A percentile compares a stretch with the other conserved stretches of the same genome.
Conservation (phyloP, 192 early-diverging fungal species). For the Geranomyces variabilis region DNA sequence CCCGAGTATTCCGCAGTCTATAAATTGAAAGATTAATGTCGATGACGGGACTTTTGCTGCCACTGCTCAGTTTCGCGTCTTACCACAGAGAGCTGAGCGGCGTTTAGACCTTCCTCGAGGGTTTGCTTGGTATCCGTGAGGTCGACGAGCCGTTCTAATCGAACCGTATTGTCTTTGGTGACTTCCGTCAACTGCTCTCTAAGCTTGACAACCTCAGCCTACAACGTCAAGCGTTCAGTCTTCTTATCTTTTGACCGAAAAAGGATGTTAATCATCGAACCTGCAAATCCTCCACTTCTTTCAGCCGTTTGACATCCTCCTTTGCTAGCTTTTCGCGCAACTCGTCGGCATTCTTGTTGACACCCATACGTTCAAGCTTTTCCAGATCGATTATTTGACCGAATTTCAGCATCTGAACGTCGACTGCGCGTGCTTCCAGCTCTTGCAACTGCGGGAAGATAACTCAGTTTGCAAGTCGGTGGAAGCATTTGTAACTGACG, state of each 20-base stretch:
- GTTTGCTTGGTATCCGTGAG: conserved; percentile 49
- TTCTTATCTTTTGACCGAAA: no score
- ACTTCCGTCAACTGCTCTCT: conserved; percentile 52
- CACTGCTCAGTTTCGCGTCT: conserved; percentile 8
- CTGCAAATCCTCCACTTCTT: conserved; percentile 50
- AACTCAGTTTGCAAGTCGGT: background rate
- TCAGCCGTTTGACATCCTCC: conserved; percentile 54
- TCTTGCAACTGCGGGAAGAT: conserved; percentile 46
- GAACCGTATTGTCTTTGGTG: conserved; percentile 54
- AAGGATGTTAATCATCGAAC: conserved; percentile 35
- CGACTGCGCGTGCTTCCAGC: conserved; percentile 49
- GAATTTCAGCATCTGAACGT: conserved; percentile 73
- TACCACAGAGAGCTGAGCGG: conserved; percentile 56
- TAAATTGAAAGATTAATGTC: background rate
- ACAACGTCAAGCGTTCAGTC: no score
- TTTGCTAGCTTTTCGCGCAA: conserved; percentile 60
- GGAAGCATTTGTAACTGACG: background rate
- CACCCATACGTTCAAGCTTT: conserved; percentile 63
- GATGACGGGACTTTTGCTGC: no score
- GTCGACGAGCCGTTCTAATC: conserved; percentile 50
- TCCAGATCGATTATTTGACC: conserved; percentile 66
- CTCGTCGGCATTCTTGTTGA: conserved; percentile 66
- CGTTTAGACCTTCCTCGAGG: conserved; percentile 54
- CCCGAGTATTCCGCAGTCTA: conserved; percentile 59
- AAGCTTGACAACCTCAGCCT: conserved; percentile 45